Evolutionary conservation across 1,284 basidiomycete genomes (phyloP).

Genomic region (Cerioporus squamosus): DNA sequence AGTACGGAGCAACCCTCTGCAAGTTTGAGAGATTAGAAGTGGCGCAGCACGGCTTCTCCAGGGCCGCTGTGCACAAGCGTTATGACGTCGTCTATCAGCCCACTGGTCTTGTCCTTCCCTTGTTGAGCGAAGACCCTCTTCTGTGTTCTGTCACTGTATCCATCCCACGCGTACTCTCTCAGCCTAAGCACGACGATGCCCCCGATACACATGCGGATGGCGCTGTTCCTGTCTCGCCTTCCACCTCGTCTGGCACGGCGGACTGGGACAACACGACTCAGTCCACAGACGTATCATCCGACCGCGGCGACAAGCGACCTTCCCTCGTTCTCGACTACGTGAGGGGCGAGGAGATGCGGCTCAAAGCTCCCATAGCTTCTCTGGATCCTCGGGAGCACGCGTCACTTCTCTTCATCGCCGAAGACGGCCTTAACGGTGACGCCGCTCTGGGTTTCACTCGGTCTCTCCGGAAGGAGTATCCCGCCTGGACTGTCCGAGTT

Average conservation of each 20-base stretch:
- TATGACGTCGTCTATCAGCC: constrained; percentile 20
- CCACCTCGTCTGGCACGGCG: background rate
- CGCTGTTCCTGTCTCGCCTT: no score
- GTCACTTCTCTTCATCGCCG: constrained; percentile 20
- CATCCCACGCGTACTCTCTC: background rate
- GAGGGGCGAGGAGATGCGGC: constrained; percentile 17
- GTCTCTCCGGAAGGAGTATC: constrained; percentile 23
- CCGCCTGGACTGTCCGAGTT: constrained; percentile 18
- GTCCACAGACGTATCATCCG: background rate
- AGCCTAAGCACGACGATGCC: no score
- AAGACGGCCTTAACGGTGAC: constrained; percentile 19
- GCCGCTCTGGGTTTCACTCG: constrained; percentile 22
- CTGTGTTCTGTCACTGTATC: background rate
- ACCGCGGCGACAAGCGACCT: background rate
- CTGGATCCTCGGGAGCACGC: constrained; percentile 14
- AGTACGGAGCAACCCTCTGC: constrained; percentile 18
- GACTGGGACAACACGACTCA: background rate
- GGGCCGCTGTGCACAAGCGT: constrained; percentile 9
- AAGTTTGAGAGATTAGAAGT: constrained; percentile 22
- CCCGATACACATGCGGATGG: no score
- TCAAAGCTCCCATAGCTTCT: constrained; percentile 11
- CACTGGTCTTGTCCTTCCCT: background rate
- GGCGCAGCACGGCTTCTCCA: constrained; percentile 17
- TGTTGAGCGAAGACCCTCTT: background rate
- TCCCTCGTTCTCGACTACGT: constrained; percentile 17